A percentile compares a stretch with the other conserved stretches of the same genome.
These are phyloP conservation scores for Acacia acuminata DNA, from an alignment of 306 rosid genomes.

Conservation along the genomic window DNA sequence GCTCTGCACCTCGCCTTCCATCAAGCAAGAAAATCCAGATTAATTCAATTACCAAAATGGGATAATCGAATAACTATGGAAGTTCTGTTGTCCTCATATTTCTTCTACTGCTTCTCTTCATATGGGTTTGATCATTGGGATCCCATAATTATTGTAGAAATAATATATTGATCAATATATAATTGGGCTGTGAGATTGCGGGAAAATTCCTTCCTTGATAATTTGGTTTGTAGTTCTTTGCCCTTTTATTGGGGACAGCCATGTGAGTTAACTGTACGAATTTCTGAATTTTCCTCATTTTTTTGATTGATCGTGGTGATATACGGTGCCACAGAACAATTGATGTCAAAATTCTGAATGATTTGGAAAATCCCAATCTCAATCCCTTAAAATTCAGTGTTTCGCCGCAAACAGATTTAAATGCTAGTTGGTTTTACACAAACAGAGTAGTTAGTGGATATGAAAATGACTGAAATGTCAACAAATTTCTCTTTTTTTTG, in stretches of 20 bases:
- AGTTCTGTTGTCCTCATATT: constrained; percentile 6
- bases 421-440: too few species aligned
- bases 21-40: too few species aligned
- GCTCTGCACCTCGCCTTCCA: too few species aligned
- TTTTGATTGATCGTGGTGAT: constrained; percentile 27
- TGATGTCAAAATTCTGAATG: constrained; percentile 64
- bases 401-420: too few species aligned
- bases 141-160: constrained; percentile 4
- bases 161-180: constrained; percentile 4
- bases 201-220: background rate
- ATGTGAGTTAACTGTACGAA: constrained; percentile 34
- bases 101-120: constrained; percentile 6
- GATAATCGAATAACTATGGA: background rate
- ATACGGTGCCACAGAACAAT: constrained; percentile 51
- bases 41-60: too few species aligned
- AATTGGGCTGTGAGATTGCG: background rate
- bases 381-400: too few species aligned
- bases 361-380: constrained; percentile 26
- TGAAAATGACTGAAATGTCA: too few species aligned
- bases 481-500: too few species aligned
- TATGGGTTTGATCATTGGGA: constrained; percentile 22
- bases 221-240: background rate
- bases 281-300: constrained; percentile 27
- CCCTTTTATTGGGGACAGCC: constrained; percentile 1
- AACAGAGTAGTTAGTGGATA: too few species aligned